phyloP scores from a whole-genome alignment of 2,329 filamentous ascomycete genomes.

The Neopestalotiopsis clavispora region DNA sequence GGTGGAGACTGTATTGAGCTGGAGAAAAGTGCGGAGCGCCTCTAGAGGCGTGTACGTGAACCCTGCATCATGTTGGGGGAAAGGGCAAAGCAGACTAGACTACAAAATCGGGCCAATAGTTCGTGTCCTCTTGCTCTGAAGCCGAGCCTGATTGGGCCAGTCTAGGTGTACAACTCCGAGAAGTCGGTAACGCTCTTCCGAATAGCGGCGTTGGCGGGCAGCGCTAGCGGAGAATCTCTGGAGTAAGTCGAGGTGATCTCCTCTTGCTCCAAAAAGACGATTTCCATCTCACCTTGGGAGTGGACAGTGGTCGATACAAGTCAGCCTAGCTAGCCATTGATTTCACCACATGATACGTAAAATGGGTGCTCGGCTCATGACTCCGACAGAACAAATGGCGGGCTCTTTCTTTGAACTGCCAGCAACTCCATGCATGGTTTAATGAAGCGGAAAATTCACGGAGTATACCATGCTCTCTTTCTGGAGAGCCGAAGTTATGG shows the following conservation, averaged over 20 bases:
- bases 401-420: no score
- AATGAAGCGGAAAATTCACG: neutral
- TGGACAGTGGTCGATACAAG: neutral
- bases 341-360: neutral
- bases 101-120: neutral
- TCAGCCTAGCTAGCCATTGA: neutral
- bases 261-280: neutral
- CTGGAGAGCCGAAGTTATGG: neutral
- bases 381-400: neutral
- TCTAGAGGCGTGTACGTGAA: neutral
- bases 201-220: neutral
- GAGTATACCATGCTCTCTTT: neutral
- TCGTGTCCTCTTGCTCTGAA: neutral
- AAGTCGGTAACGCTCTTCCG: neutral
- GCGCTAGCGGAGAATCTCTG: slow-evolving; percentile 7
- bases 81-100: neutral
- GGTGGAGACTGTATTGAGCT: neutral
- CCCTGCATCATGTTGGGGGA: neutral
- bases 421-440: neutral
- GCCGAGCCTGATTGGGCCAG: no score
- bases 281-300: neutral
- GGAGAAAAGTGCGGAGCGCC: neutral
- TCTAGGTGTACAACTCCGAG: neutral
- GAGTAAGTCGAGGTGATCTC: neutral
- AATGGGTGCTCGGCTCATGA: neutral